Percentiles rank a stretch among this genome's conserved stretches.
Evolutionary conservation across 768 basidiomycete species (phyloP).

Genomic region (Stropharia rugosoannulata): DNA sequence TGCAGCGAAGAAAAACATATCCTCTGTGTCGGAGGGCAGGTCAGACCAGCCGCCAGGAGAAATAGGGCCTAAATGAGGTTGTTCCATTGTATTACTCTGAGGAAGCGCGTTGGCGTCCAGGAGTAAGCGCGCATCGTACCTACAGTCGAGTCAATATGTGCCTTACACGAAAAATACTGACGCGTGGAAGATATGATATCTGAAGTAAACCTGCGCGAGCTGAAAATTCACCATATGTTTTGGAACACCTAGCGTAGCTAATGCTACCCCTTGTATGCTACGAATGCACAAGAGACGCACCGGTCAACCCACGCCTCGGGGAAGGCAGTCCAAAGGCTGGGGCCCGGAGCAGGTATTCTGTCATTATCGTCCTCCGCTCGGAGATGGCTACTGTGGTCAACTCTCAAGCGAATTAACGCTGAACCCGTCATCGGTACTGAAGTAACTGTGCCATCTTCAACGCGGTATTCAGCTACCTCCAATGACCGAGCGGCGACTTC

Average conservation of each 20-base stretch:
- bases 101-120: conserved; percentile 40
- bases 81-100: not conserved
- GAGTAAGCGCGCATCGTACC: conserved; percentile 81
- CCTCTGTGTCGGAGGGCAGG: conserved; percentile 82
- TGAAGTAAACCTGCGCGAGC: too few species aligned
- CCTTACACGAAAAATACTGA: not conserved
- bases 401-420: conserved; percentile 34
- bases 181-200: too few species aligned
- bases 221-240: not conserved
- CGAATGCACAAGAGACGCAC: conserved; percentile 47
- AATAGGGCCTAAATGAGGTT: conserved; percentile 18
- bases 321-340: conserved; percentile 9
- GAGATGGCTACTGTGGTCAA: not conserved
- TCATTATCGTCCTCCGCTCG: conserved; percentile 21
- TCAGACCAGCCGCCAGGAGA: conserved; percentile 78
- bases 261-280: not conserved
- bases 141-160: conserved; percentile 31
- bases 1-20: conserved; percentile 76
- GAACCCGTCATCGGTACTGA: conserved; percentile 24
- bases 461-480: conserved; percentile 26
- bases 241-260: not conserved
- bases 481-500: conserved; percentile 35
- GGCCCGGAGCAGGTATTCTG: conserved; percentile 9
- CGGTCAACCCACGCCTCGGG: conserved; percentile 74
- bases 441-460: conserved; percentile 1